Evolutionary conservation across 2,329 filamentous ascomycete genomes (phyloP), one percentile per base, ranked within the genome.

Genomic region (Diaporthe helianthi): DNA sequence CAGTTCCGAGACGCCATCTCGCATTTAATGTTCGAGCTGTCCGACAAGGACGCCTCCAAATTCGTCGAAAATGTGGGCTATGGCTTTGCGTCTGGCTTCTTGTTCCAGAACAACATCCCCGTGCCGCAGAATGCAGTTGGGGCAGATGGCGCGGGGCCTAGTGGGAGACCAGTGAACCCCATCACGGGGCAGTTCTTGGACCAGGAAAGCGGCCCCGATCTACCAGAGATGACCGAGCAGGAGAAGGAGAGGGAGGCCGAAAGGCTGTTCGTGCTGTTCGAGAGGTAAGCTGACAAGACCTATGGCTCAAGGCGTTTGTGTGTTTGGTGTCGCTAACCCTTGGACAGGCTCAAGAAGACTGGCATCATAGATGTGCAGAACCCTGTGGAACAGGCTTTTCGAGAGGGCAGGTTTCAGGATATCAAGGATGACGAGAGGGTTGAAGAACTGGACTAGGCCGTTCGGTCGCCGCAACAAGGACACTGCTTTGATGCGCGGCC

Each of bases 41-140:
- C 94, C 0, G 91, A 91, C 72, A 92, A 90, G 74, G 90, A 98
- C 74, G 88, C 94, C 0, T 87, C 86, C 19, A 91, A 85, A 36
- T 96, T 98, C 76, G 92, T 98, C 0, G 86, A 92, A 64, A 98
- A 98, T 74, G 93, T 99, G 15, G 96, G 96, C 0, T 99, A 97
- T 77, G 96, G 96, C 0, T 97, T 93, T 76, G 96, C 96, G 0
- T 93, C 94, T 0, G 96, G 96, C 0, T 97, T 96, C 77, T 83
- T 99, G 19, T 91, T 94, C 81, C 91, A 92, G 72, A 92, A 95
- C 72, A 93, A 96, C 67, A 89, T 98, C 15, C 85, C 90, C 0
- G 84, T 97, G 26, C 93, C 94, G 0, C 85, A 89, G 69, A 89
- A 85, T 67, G 87, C 89, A 1, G 81, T 89, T 12, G 86, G 90